Evolutionary conservation across 345 rosid genomes (phyloP).

Genomic region (Pistacia vera): DNA sequence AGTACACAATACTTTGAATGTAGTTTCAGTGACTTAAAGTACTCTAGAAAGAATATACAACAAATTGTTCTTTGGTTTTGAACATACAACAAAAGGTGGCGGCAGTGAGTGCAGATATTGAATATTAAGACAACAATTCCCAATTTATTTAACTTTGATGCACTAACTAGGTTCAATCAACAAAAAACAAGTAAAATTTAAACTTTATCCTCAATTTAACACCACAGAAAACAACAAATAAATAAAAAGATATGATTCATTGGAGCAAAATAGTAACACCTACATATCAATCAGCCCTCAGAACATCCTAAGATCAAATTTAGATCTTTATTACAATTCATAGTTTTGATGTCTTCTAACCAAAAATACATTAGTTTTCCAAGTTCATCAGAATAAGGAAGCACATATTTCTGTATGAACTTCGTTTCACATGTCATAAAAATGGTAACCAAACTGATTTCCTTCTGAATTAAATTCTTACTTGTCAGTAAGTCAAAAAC

Average conservation of each 20-base stretch:
- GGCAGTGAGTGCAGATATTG: background rate
- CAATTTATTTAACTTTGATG: background rate
- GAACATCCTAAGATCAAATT: background rate
- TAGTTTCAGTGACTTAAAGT: background rate
- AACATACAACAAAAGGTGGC: background rate
- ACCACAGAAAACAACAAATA: background rate
- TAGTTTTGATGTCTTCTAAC: background rate
- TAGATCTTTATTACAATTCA: background rate
- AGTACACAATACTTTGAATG: too few relatives aligned
- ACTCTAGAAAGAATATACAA: background rate
- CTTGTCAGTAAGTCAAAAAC: conserved; percentile 29
- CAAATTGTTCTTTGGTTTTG: background rate
- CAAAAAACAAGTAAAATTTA: background rate
- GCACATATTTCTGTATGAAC: conserved; percentile 26
- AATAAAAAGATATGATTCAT: too few relatives aligned
- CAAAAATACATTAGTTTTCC: background rate
- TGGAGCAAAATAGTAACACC: background rate
- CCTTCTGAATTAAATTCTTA: conserved; percentile 28
- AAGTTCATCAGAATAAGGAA: conserved; percentile 28
- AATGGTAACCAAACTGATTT: conserved; percentile 17
- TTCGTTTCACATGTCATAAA: conserved; percentile 11
- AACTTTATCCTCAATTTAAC: background rate
- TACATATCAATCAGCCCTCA: background rate
- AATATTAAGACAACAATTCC: background rate
- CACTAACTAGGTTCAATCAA: background rate